Evolutionary conservation across 352 stramenopile genomes (phyloP).

Genomic region (Globisporangium spinosum): DNA sequence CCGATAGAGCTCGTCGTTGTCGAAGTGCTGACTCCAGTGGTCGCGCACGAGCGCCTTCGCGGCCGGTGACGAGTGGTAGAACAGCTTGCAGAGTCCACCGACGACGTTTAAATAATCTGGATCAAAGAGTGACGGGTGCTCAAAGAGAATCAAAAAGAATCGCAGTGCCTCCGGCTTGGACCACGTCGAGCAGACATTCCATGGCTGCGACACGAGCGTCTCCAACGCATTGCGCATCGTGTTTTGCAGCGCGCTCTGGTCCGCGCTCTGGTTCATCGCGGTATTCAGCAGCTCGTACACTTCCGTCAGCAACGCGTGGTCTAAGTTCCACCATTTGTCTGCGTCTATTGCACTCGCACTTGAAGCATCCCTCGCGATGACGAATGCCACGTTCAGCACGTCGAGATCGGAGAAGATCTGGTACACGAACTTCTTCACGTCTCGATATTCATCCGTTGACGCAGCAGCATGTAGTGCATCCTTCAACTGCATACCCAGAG

Average conservation of each 20-base stretch:
- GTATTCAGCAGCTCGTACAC: conserved; percentile 45
- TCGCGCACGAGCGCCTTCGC: conserved; percentile 52
- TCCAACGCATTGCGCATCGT: conserved; percentile 71
- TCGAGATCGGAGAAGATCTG: conserved; percentile 64
- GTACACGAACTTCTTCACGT: conserved; percentile 66
- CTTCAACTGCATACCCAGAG: conserved; percentile 44
- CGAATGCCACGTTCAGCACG: conserved; percentile 49
- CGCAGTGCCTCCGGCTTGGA: conserved; percentile 35
- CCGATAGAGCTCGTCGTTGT: conserved; percentile 56
- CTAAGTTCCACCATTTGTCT: conserved; percentile 52
- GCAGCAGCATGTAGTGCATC: conserved; percentile 34
- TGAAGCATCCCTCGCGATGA: conserved; percentile 18
- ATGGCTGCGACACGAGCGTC: conserved; percentile 63
- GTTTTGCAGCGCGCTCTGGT: conserved; percentile 57
- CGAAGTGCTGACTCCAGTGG: conserved; percentile 54
- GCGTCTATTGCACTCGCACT: conserved; percentile 3
- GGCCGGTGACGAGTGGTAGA: conserved; percentile 48
- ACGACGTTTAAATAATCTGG: conserved; percentile 71
- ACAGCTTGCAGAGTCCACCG: conserved; percentile 62
- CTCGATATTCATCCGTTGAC: conserved; percentile 41
- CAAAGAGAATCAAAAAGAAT: conserved; percentile 73
- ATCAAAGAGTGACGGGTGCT: conserved; percentile 72
- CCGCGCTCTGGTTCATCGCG: conserved; percentile 27
- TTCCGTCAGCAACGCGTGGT: conserved; percentile 34
- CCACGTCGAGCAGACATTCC: conserved; percentile 77